A percentile compares a stretch with the other conserved stretches of the same genome.
Evolutionary conservation across 345 rosid genomes (phyloP).

Genomic region (Trapa incisa): DNA sequence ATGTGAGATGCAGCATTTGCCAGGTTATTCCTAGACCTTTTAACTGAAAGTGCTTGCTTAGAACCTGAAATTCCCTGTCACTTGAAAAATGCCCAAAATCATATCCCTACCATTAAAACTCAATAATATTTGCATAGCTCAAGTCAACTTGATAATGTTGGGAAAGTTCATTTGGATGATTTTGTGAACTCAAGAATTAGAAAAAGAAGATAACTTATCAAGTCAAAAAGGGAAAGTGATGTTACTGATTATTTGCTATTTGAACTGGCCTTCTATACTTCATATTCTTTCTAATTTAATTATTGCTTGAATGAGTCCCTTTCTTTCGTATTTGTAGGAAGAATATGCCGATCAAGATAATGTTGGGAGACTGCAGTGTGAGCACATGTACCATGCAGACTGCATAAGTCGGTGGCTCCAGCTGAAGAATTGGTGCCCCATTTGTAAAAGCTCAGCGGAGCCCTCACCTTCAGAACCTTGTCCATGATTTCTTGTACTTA

Average conservation of each 20-base stretch:
- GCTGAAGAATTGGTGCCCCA: constrained; percentile 91
- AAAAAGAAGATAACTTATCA: not conserved
- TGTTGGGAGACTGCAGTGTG: constrained; percentile 65
- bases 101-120: not conserved
- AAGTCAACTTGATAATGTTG: not conserved
- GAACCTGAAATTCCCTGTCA: not conserved
- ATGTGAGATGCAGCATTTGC: constrained; percentile 79
- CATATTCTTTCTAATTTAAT: not conserved
- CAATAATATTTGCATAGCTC: not conserved
- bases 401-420: constrained; percentile 79
- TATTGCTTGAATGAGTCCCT: not conserved
- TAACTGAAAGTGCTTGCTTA: not conserved
- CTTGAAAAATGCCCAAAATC: not conserved
- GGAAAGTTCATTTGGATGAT: not conserved
- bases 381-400: constrained; percentile 51
- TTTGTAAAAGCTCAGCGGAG: constrained; percentile 67
- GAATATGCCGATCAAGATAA: constrained; percentile 67
- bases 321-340: constrained; percentile 37
- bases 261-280: not conserved
- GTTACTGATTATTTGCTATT: not conserved
- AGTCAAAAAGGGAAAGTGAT: no score
- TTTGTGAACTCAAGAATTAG: not conserved
- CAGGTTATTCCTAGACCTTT: constrained; percentile 34
- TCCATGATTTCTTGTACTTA: not conserved
- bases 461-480: constrained; percentile 16